A percentile compares a stretch with the other conserved stretches of the same genome.
phyloP scores from a whole-genome alignment of 441 rosid genomes.

The Adansonia grandidieri region DNA sequence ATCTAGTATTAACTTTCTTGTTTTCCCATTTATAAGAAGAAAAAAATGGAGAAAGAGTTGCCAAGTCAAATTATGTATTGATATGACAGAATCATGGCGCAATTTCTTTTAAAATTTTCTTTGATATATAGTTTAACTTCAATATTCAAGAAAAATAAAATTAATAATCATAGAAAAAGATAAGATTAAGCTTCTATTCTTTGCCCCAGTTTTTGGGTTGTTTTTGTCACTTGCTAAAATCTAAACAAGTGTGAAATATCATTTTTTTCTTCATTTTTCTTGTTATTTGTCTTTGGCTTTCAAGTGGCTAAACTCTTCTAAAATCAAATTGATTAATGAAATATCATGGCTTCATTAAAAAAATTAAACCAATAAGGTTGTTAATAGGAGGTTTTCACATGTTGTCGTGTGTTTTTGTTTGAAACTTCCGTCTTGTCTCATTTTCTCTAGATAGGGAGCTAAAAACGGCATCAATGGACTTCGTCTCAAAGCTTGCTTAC shows the following conservation, averaged over 20 bases:
- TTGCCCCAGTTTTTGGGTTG: neutral
- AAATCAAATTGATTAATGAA: neutral
- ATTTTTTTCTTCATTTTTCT: too few relatives aligned
- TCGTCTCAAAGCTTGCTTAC: slow-evolving; percentile 37
- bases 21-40: neutral
- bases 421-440: neutral
- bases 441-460: neutral
- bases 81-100: neutral
- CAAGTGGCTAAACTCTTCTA: neutral
- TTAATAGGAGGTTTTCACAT: neutral
- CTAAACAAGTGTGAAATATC: neutral
- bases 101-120: neutral
- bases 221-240: neutral
- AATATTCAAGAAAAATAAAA: neutral
- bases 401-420: neutral
- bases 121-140: neutral
- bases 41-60: too few relatives aligned
- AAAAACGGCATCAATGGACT: slow-evolving; percentile 13
- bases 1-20: neutral
- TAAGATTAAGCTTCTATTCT: neutral
- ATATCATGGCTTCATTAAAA: neutral
- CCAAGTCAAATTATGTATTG: neutral
- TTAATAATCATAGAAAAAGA: neutral
- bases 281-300: slow-evolving; percentile 4
- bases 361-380: neutral